Evolutionary conservation across 2,329 filamentous ascomycete genomes (phyloP).

Genomic region (Pseudogymnoascus sp.): DNA sequence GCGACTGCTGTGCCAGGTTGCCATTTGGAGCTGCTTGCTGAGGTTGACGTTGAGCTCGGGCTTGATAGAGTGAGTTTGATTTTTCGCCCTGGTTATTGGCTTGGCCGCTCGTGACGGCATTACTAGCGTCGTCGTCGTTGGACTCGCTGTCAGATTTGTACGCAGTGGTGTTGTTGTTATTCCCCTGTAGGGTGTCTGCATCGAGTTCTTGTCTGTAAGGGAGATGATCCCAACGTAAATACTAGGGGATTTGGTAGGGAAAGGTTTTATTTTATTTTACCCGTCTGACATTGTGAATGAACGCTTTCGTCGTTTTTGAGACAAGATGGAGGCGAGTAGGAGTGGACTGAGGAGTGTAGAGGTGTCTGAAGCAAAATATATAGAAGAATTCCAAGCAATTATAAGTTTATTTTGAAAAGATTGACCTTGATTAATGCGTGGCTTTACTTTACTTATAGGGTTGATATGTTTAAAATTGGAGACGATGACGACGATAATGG

Average conservation of each 20-base stretch:
- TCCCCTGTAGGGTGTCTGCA: background rate
- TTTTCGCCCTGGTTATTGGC: background rate
- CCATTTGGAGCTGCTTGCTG: background rate
- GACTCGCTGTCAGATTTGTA: background rate
- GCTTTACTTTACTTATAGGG: background rate
- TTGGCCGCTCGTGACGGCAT: background rate
- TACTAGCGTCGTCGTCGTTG: background rate
- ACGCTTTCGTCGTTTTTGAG: background rate
- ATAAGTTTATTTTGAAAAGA: background rate
- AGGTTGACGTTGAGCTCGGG: background rate
- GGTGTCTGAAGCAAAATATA: background rate
- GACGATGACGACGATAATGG: background rate
- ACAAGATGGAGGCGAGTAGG: background rate
- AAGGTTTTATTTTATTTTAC: background rate
- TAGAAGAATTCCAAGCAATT: background rate
- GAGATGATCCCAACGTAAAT: background rate
- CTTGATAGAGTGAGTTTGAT: background rate
- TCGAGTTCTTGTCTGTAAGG: background rate
- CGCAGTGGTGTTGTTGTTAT: background rate
- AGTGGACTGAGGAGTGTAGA: background rate
- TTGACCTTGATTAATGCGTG: background rate
- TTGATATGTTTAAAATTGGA: background rate
- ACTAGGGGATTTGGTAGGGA: background rate
- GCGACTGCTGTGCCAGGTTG: background rate
- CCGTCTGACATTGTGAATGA: background rate